A percentile compares a stretch with the other conserved stretches of the same genome.
Conservation (phyloP, 148 eudicot genomes). For the Silene latifolia region DNA sequence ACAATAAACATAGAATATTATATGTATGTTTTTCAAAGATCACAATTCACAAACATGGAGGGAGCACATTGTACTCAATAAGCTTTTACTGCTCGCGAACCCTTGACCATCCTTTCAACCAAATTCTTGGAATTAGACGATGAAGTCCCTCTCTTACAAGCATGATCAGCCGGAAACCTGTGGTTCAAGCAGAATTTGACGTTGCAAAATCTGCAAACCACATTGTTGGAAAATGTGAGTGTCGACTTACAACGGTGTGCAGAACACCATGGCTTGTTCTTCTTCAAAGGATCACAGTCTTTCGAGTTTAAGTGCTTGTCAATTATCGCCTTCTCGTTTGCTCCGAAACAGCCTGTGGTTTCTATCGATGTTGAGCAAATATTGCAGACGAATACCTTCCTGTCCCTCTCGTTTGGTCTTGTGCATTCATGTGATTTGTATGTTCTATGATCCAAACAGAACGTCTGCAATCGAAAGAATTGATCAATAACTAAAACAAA, state of each 20-base stretch:
- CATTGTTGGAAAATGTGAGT: constrained; percentile 65
- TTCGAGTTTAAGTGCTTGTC: constrained; percentile 60
- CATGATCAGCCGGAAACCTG: constrained; percentile 67
- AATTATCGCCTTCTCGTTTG: constrained; percentile 44
- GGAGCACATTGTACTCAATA: constrained; percentile 27
- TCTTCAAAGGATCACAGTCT: constrained; percentile 74
- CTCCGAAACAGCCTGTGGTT: constrained; percentile 48
- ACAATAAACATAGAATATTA: too few relatives aligned
- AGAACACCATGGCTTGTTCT: constrained; percentile 65
- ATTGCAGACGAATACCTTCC: constrained; percentile 71
- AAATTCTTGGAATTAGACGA: constrained; percentile 30
- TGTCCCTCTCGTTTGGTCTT: constrained; percentile 49
- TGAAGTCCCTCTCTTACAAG: constrained; percentile 29
- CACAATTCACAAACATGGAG: too few relatives aligned
- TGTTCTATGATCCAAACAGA: constrained; percentile 79
- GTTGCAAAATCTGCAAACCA: constrained; percentile 56
- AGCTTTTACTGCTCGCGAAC: constrained; percentile 47
- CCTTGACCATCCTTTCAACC: constrained; percentile 35
- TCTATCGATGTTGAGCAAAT: constrained; percentile 65
- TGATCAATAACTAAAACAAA: not conserved
- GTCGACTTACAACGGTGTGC: constrained; percentile 59
- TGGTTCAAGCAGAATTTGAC: constrained; percentile 68
- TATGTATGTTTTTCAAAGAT: too few relatives aligned
- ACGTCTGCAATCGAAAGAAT: constrained; percentile 36
- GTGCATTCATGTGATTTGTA: constrained; percentile 71